Percentiles rank a stretch among this genome's conserved stretches.
These are phyloP conservation scores for Ophiosphaerella herpotricha DNA, from an alignment of 2,329 filamentous ascomycete genomes.

Conservation along the genomic window DNA sequence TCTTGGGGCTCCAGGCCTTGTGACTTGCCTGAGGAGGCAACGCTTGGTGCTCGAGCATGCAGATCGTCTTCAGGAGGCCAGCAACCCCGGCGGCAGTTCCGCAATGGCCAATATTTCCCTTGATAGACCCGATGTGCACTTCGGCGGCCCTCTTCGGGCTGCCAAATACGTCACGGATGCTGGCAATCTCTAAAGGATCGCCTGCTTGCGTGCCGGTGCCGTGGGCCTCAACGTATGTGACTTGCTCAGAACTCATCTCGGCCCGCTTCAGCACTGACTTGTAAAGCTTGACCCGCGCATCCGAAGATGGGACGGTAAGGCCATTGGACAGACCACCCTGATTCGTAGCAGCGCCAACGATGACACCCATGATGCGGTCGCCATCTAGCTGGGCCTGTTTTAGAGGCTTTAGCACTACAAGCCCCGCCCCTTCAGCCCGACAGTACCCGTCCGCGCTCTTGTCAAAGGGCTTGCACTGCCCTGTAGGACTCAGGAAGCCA, in stretches of 20 bases:
- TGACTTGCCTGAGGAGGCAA: conserved; percentile 16
- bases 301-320: conserved; percentile 19
- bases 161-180: conserved; percentile 12
- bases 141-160: conserved; percentile 6
- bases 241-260: conserved; percentile 7
- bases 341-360: conserved; percentile 30
- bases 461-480: conserved; percentile 52
- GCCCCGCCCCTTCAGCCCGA: conserved; percentile 56
- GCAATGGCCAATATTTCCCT: conserved; percentile 42
- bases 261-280: conserved; percentile 10
- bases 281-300: conserved; percentile 19
- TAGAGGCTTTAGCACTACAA: conserved; percentile 57
- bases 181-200: conserved; percentile 17
- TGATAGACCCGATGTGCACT: conserved; percentile 37
- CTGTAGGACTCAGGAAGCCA: conserved; percentile 50
- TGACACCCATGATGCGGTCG: conserved; percentile 53
- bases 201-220: conserved; percentile 23
- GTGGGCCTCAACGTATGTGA: conserved; percentile 22
- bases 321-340: conserved; percentile 16
- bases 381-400: conserved; percentile 58
- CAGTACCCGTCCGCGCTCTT: conserved; percentile 58
- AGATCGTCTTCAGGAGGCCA: conserved; percentile 26
- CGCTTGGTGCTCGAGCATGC: conserved; percentile 17
- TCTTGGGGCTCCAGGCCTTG: conserved; percentile 24
- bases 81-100: conserved; percentile 42